Evolutionary conservation across 2,329 filamentous ascomycete species (phyloP), one percentile per base, ranked within the genome.

Genomic region (Rhexocercosporidium sp.): DNA sequence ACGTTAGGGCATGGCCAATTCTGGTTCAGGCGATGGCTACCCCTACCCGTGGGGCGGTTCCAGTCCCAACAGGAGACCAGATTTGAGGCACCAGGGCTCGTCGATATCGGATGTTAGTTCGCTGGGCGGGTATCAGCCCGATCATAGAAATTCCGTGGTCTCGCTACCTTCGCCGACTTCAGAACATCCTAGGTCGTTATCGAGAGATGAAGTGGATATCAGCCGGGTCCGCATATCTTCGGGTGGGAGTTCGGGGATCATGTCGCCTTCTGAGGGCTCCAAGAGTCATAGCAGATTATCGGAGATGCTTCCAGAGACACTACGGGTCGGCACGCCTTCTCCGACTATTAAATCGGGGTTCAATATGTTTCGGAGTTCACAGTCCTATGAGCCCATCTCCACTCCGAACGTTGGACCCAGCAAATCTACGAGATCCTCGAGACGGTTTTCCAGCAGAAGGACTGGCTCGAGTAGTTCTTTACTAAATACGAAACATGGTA

Each of bases 151-250:
- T 53, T 73, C 71, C 5, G 57, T 69, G 22, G 70, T 71, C 12
- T 75, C 74, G 12, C 47, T 70, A 18, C 66, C 70, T 29, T 69
- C 70, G 8, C 69, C 72, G 3, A 57, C 57, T 3, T 54, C 47
- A 22, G 66, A 63, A 53, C 53, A 62, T 3, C 31, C 27, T 31
- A 49, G 56, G 14, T 63, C 66, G 44, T 59, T 65, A 18, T 69
- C 64, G 59, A 69, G 65, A 27, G 73, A 75, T 37, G 70, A 70
- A 29, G 66, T 70, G 39, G 71, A 76, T 66, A 64, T 74, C 53
- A 75, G 74, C 62, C 71, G 73, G 66, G 71, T 73, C 49, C 66
- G 61, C 47, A 59, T 75, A 37, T 71, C 66, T 1, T 68, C 69
- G 5, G 49, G 34, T 22, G 67, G 64, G 29, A 59, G 62, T 16